These are phyloP conservation scores for Solanum chaucha DNA, from an alignment of 257 asterid genomes.

Conservation along the genomic window DNA sequence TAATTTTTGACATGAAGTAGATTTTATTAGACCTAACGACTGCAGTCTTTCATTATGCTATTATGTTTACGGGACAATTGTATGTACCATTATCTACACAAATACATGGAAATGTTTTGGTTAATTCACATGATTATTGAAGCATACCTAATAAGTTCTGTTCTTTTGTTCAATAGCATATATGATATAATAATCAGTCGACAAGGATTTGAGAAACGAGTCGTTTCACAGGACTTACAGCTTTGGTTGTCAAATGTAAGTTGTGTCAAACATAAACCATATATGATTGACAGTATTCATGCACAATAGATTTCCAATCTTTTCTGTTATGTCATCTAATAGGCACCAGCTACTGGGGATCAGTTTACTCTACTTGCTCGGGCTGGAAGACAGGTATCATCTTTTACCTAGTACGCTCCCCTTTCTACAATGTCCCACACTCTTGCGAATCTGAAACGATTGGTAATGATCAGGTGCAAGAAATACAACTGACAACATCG, in stretches of 20 bases:
- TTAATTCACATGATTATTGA: neutral
- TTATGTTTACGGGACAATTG: neutral
- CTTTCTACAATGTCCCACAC: neutral
- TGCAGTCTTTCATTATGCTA: neutral
- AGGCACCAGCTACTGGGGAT: slow-evolving; percentile 76
- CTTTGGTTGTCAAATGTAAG: slow-evolving; percentile 96
- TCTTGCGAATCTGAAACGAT: neutral
- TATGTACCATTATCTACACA: neutral
- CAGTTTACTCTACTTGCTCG: slow-evolving; percentile 89
- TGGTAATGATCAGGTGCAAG: slow-evolving; percentile 59
- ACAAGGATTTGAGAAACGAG: slow-evolving; percentile 94
- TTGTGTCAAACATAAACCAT: neutral
- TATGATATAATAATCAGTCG: slow-evolving; percentile 50
- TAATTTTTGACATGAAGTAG: neutral
- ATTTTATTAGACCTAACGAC: neutral
- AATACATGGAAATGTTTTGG: neutral
- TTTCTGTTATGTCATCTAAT: slow-evolving; percentile 2
- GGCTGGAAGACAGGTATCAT: slow-evolving; percentile 87
- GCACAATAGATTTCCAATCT: neutral
- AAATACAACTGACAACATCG: slow-evolving; percentile 75
- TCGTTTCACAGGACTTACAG: slow-evolving; percentile 92
- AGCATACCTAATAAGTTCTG: neutral
- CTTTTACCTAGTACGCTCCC: neutral
- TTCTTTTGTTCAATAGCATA: slow-evolving; percentile 32
- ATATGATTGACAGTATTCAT: neutral